Evolutionary conservation across 2,329 filamentous ascomycete genomes (phyloP).

Genomic region (Stemphylium lycopersici): DNA sequence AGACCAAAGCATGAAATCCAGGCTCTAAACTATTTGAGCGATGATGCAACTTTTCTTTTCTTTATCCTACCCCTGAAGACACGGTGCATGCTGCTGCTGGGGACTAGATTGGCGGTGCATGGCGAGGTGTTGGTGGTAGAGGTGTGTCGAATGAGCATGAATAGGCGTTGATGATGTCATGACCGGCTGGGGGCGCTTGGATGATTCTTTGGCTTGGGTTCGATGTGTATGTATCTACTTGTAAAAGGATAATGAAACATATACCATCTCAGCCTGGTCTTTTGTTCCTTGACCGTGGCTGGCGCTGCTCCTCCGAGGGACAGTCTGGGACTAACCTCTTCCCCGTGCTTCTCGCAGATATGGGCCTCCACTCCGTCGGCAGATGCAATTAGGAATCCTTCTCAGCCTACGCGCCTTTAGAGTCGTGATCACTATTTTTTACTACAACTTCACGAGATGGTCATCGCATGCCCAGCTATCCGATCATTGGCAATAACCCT

Average conservation of each 20-base stretch:
- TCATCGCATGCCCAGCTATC: too few species aligned
- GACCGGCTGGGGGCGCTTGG: background rate
- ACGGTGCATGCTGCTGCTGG: background rate
- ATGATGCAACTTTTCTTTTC: background rate
- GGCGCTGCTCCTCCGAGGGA: too few species aligned
- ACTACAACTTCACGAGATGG: too few species aligned
- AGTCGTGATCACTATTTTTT: too few species aligned
- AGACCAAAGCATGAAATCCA: slow-evolving; percentile 2
- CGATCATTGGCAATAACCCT: too few species aligned
- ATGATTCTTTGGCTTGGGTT: background rate
- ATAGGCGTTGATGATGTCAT: slow-evolving; percentile 16
- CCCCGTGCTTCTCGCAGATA: too few species aligned
- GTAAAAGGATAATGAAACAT: background rate
- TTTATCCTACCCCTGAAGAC: background rate
- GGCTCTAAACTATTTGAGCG: slow-evolving; percentile 11
- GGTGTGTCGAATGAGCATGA: slow-evolving; percentile 10
- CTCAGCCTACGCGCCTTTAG: too few species aligned
- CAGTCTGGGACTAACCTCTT: too few species aligned
- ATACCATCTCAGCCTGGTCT: background rate
- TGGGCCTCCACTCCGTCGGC: too few species aligned
- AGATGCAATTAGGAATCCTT: too few species aligned
- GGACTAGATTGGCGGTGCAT: slow-evolving; percentile 10
- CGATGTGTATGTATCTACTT: slow-evolving; percentile 4
- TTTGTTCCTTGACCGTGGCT: too few species aligned
- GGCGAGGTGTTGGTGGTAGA: slow-evolving; percentile 9